Evolutionary conservation across 768 basidiomycete genomes (phyloP).

Genomic region (Neoboletus brunneissimus): DNA sequence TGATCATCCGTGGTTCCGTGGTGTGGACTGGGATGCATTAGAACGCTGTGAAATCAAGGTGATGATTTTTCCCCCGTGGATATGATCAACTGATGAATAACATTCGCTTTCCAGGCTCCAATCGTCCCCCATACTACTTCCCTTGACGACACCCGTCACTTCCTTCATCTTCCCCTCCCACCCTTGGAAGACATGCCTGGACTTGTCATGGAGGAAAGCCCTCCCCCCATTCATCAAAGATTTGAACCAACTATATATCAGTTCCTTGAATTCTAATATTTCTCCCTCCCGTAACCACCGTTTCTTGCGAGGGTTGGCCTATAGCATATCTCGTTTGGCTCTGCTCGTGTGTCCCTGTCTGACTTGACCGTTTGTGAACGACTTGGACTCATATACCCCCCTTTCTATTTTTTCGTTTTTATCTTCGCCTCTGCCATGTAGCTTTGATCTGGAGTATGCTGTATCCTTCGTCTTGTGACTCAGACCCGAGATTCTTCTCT

Average conservation of each 20-base stretch:
- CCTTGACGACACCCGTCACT: constrained; percentile 82
- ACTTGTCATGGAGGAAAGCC: constrained; percentile 60
- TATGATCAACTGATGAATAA: not conserved
- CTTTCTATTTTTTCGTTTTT: not conserved
- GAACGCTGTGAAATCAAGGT: constrained; percentile 86
- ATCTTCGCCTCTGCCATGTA: constrained; percentile 21
- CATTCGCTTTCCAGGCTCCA: constrained; percentile 56
- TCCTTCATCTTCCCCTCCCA: constrained; percentile 76
- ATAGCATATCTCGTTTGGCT: constrained; percentile 26
- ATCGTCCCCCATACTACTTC: constrained; percentile 82
- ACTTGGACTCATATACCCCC: constrained; percentile 10
- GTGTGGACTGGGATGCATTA: constrained; percentile 89
- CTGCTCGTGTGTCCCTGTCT: constrained; percentile 5
- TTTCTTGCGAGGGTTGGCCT: constrained; percentile 18
- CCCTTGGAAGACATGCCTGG: constrained; percentile 78
- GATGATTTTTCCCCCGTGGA: constrained; percentile 33
- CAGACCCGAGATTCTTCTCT: constrained; percentile 3
- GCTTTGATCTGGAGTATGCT: constrained; percentile 29
- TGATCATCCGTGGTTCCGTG: constrained; percentile 92
- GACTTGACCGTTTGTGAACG: not conserved
- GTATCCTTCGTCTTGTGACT: constrained; percentile 23
- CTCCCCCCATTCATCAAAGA: constrained; percentile 55
- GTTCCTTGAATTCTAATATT: constrained; percentile 70
- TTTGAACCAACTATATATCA: constrained; percentile 69
- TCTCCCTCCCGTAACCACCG: constrained; percentile 2